A percentile compares a stretch with the other conserved stretches of the same genome.
phyloP scores from a whole-genome alignment of 208 protist species.

The Tritrichomonas foetus region DNA sequence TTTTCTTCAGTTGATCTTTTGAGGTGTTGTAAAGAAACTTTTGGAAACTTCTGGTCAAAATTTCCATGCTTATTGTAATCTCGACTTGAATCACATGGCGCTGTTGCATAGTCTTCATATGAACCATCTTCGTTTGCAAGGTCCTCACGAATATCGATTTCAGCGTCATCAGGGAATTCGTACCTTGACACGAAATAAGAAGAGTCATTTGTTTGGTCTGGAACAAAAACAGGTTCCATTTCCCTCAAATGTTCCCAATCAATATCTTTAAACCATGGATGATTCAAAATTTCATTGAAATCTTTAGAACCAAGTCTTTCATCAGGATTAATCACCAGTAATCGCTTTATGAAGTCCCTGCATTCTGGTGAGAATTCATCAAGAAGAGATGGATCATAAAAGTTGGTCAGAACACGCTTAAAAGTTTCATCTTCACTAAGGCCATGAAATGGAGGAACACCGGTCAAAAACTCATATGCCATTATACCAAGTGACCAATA shows the following conservation, averaged over 20 bases:
- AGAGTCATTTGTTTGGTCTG: background rate
- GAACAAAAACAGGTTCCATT: background rate
- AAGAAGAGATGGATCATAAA: background rate
- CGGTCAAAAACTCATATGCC: conserved; percentile 66
- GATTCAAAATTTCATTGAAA: conserved; percentile 5
- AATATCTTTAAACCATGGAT: conserved; percentile 25
- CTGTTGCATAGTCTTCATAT: no score
- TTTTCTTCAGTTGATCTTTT: no score
- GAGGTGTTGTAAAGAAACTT: no score
- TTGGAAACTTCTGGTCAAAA: no score
- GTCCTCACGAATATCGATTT: background rate
- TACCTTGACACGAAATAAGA: background rate
- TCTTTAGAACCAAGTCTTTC: background rate
- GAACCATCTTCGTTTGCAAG: no score
- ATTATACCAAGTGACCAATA: conserved; percentile 67
- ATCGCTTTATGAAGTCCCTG: background rate
- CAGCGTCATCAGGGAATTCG: background rate
- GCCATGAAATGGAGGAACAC: conserved; percentile 28
- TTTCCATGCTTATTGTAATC: no score
- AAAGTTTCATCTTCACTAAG: background rate
- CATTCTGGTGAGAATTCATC: background rate
- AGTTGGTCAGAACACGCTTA: background rate
- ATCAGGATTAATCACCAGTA: background rate
- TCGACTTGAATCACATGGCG: no score
- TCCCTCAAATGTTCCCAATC: background rate